Percentiles rank a stretch among this genome's conserved stretches.
Conservation (phyloP, 2,329 filamentous ascomycete genomes). For the Leptographium procerum region DNA sequence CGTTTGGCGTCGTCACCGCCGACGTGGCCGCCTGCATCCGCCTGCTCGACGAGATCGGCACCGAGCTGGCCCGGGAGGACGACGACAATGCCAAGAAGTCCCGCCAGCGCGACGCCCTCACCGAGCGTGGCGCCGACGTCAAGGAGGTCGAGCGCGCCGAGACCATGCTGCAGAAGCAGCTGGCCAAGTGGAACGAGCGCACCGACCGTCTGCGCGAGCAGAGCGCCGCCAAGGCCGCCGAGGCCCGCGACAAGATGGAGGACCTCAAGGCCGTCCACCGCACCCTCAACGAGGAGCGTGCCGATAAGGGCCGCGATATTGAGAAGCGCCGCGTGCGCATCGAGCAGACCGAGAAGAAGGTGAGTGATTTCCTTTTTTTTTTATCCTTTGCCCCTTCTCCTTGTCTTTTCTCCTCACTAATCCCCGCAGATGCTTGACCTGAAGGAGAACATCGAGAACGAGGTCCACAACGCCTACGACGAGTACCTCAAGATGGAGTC, state of each 20-base stretch:
- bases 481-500: constrained; percentile 97
- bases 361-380: constrained; percentile 27
- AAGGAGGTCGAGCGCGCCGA: constrained; percentile 86
- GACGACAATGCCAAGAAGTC: constrained; percentile 74
- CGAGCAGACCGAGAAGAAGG: constrained; percentile 98
- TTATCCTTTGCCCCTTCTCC: too few species aligned
- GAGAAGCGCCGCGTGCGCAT: constrained; percentile 87
- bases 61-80: constrained; percentile 82
- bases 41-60: constrained; percentile 73
- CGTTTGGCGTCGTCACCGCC: constrained; percentile 70
- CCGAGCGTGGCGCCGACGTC: constrained; percentile 79
- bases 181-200: constrained; percentile 75
- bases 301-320: constrained; percentile 81
- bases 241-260: constrained; percentile 82
- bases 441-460: constrained; percentile 93
- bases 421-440: constrained; percentile 79
- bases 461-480: constrained; percentile 80
- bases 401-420: constrained; percentile 12
- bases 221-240: constrained; percentile 67
- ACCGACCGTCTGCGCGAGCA: constrained; percentile 75
- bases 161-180: constrained; percentile 68
- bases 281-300: constrained; percentile 71
- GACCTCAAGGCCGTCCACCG: constrained; percentile 71
- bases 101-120: constrained; percentile 74
- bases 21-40: constrained; percentile 86